Conservation (phyloP, 257 asterid species). For the Fraxinus anomala region DNA sequence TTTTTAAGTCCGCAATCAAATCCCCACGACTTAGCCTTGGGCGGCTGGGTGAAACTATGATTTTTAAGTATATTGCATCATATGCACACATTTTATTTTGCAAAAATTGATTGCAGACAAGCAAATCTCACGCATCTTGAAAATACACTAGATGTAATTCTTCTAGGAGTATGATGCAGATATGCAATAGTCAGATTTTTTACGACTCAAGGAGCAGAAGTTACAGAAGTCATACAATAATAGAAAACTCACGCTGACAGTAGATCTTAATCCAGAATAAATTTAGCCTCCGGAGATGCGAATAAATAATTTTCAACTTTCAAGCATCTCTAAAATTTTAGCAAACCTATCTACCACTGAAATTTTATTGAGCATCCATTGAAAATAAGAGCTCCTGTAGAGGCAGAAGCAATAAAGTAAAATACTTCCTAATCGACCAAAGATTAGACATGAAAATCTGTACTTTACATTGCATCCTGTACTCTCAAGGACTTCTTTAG, state of each 20-base stretch:
- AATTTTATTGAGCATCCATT: background rate
- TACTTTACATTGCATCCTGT: background rate
- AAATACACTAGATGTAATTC: too few relatives aligned
- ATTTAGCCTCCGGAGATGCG: background rate
- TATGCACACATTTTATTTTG: background rate
- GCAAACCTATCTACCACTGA: background rate
- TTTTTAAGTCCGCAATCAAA: too few relatives aligned
- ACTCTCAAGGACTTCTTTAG: background rate
- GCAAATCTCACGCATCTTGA: background rate
- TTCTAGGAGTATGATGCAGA: too few relatives aligned
- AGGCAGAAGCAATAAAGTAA: background rate
- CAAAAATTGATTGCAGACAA: background rate
- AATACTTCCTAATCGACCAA: background rate
- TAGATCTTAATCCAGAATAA: background rate
- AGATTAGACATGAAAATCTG: background rate
- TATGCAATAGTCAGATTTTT: background rate
- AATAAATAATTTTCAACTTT: too few relatives aligned
- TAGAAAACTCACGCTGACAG: background rate
- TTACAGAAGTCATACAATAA: background rate
- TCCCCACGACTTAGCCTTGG: too few relatives aligned
- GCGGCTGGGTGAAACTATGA: too few relatives aligned
- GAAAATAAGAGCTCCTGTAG: background rate
- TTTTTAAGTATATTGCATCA: too few relatives aligned
- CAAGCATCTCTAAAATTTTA: background rate
- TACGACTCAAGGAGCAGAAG: background rate